Evolutionary conservation across 768 basidiomycete genomes (phyloP).

Genomic region (Suillus lakei): DNA sequence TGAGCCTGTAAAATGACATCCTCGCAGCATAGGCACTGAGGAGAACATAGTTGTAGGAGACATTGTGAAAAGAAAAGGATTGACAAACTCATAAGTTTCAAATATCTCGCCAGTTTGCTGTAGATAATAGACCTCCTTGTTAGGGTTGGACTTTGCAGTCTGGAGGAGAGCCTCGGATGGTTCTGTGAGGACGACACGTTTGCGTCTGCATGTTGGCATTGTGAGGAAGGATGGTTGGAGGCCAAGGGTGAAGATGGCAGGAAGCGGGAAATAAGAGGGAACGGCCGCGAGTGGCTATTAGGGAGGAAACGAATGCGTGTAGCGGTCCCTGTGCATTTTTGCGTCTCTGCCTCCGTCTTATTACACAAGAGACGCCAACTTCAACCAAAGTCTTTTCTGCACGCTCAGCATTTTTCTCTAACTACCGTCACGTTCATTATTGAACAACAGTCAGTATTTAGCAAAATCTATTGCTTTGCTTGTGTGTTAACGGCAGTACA

Average conservation of each 20-base stretch:
- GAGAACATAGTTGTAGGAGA: constrained; percentile 16
- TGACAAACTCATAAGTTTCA: constrained; percentile 89
- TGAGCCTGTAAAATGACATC: constrained; percentile 92
- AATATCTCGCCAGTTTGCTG: constrained; percentile 97
- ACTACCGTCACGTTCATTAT: background rate
- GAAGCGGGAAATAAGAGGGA: constrained; percentile 65
- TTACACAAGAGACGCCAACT: constrained; percentile 25
- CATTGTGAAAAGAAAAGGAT: constrained; percentile 30
- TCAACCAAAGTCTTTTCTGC: constrained; percentile 17
- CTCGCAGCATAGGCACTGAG: constrained; percentile 81
- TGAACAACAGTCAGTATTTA: background rate
- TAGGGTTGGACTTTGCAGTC: constrained; percentile 64
- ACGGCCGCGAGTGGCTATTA: constrained; percentile 57
- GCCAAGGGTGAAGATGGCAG: constrained; percentile 48
- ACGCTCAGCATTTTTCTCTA: constrained; percentile 9
- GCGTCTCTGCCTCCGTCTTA: constrained; percentile 25
- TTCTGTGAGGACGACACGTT: constrained; percentile 87
- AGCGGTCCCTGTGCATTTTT: constrained; percentile 37
- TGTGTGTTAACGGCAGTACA: background rate
- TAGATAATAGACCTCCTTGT: constrained; percentile 88
- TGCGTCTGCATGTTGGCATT: constrained; percentile 91
- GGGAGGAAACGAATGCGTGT: constrained; percentile 57
- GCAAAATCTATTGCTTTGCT: background rate
- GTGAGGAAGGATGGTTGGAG: constrained; percentile 47
- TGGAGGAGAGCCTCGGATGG: constrained; percentile 73